Base-by-base conservation (phyloP, 192 early-diverging fungal genomes). In the Podila verticillata region DNA sequence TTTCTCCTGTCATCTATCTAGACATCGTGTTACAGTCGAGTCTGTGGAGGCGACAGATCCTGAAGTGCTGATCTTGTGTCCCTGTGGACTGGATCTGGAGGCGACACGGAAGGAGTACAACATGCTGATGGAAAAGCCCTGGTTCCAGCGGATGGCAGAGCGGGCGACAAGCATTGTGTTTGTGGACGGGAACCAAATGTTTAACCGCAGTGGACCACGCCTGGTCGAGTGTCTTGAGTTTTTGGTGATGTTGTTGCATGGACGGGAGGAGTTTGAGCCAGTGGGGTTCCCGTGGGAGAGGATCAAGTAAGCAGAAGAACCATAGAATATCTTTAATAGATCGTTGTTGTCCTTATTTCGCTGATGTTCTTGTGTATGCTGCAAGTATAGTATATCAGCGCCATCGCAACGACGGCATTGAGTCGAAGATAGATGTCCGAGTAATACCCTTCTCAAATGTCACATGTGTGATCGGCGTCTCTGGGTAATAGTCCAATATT, bases 161-260 rank as follows among this genome's bases (percentile, higher is more conserved):
- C 65, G 77, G 29, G 84, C 72, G 10, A 70, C 60, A 5, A 84
- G 69, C 4, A 61, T 88, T 24, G 85, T 74, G 17, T 49, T 88
- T 0, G 87, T 86, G 28, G 87, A 88, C 49, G 87, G 87, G n/a
- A 88, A 88, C 61, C 84, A 86, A 63, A 87, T 87, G 86, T 87
- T 87, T 57, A 87, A 87, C 59, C 82, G 86, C 17, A 83, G 85
- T 56, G 86, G 86, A 19, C 86, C 86, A 47, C 84, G 86, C 69
- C 66, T 79, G 6, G 65, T 73, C 6, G 65, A 72, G 35, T 81
- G 71, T n/a, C 65, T 67, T 56, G 75, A 88, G 73, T 88, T 81
- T 65, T 67, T 88, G 8, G 83, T 84, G 2, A 83, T 83, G 62
- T 68, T 83, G 59, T 48, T 88, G 28, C 84, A 86, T 66, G 65